A percentile compares a stretch with the other conserved stretches of the same genome.
Evolutionary conservation across 768 basidiomycete species (phyloP).

Genomic region (Serpula lacrymans): DNA sequence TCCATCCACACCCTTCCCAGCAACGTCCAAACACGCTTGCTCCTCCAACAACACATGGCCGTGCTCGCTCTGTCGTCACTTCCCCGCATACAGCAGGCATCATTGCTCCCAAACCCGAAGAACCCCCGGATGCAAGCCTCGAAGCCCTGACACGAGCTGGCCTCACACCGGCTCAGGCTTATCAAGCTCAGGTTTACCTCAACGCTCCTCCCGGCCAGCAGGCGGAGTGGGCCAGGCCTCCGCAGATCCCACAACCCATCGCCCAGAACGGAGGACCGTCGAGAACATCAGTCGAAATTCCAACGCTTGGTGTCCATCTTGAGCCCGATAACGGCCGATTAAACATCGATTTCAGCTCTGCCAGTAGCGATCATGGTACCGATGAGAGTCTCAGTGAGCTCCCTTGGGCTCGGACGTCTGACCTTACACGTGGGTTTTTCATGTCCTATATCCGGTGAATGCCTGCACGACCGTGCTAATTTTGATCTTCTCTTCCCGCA

Average conservation of each 20-base stretch:
- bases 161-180: constrained; percentile 75
- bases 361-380: constrained; percentile 35
- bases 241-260: constrained; percentile 16
- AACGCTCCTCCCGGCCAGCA: constrained; percentile 37
- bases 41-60: constrained; percentile 39
- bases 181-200: constrained; percentile 70
- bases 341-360: constrained; percentile 49
- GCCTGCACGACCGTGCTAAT: constrained; percentile 24
- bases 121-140: constrained; percentile 44
- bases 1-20: constrained; percentile 14
- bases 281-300: constrained; percentile 25
- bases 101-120: constrained; percentile 45
- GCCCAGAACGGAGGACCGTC: constrained; percentile 24
- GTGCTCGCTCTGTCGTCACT: constrained; percentile 50
- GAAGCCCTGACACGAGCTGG: constrained; percentile 47
- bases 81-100: constrained; percentile 39
- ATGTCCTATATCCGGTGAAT: constrained; percentile 24
- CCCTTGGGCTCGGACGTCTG: constrained; percentile 46
- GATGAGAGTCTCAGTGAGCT: constrained; percentile 55
- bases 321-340: constrained; percentile 57
- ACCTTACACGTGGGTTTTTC: constrained; percentile 40
- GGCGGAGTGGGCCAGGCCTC: constrained; percentile 22
- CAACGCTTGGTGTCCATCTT: constrained; percentile 41
- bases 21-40: constrained; percentile 27
- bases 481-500: constrained; percentile 11